Evolutionary conservation across 2,329 filamentous ascomycete genomes (phyloP), one percentile per base, ranked within the genome.

Genomic region (Cryoendolithus antarcticus): DNA sequence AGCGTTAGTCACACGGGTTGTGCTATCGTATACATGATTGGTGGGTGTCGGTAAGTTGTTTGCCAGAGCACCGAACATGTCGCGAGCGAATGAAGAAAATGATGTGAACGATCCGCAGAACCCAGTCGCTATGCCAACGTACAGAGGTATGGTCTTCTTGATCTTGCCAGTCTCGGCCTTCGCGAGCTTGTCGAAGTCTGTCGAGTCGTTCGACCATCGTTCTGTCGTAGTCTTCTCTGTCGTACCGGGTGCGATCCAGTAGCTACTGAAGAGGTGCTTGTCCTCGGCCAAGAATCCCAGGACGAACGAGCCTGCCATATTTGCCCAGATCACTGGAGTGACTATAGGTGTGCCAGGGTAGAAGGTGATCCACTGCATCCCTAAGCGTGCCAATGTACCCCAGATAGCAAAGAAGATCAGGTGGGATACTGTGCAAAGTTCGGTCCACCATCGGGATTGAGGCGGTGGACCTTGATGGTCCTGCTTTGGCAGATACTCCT

Each of bases 71-170:
- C 93, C 70, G 56, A 93, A 93, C 9, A 71, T 62, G 51, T 93
- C 88, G 5, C 83, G 74, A 34, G 88, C 78, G 56, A 93, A 93
- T 12, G 80, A 77, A 0, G 86, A 93, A 61, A 94, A 94, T 7
- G 82, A 88, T 0, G 88, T 95, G 53, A 91, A 84, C 48, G 82
- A 88, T 45, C 89, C 85, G 53, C 86, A 93, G 59, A 91, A 91
- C 8, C 82, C 89, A 0, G 82, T 93, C 0, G 84, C 75, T 5
- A 95, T 74, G 37, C 83, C 88, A 42, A 93, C 81, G 55, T 93
- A 94, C 0, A 94, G 67, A 0, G 89, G 88, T 21, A 93, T 82
- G 0, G 82, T 83, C 65, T 93, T 93, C 57, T 94, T 94, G 21
- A 58, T 69, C 53, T 79, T 65, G 5, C 44, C 47, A 35, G 64